Percentiles rank a stretch among this genome's conserved stretches.
Evolutionary conservation across 805 yeast genomes (phyloP).

Genomic region (Candida pseudofarinosa): DNA sequence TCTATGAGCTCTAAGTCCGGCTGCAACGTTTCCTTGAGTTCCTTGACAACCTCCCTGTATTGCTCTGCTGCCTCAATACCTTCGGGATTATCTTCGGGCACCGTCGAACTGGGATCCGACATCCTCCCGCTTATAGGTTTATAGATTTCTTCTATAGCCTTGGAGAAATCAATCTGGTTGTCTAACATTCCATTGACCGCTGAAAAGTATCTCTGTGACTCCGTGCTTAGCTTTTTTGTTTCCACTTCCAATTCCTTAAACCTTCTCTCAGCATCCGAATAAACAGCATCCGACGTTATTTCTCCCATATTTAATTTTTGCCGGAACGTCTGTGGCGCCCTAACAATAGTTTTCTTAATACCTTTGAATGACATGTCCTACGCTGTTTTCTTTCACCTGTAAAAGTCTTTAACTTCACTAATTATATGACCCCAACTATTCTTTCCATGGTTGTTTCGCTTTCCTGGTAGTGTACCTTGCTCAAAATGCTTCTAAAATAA

Average conservation of each 20-base stretch:
- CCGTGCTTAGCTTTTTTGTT: slow-evolving; percentile 85
- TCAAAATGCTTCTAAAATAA: too few species aligned
- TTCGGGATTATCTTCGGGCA: slow-evolving; percentile 93
- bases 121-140: slow-evolving; percentile 92
- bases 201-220: slow-evolving; percentile 81
- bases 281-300: slow-evolving; percentile 69
- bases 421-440: background rate
- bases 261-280: slow-evolving; percentile 92
- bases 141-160: slow-evolving; percentile 91
- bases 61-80: slow-evolving; percentile 94
- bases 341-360: slow-evolving; percentile 67
- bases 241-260: slow-evolving; percentile 88
- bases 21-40: slow-evolving; percentile 76
- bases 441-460: background rate
- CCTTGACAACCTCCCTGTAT: slow-evolving; percentile 82
- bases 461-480: background rate
- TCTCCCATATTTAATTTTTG: slow-evolving; percentile 86
- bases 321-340: slow-evolving; percentile 90
- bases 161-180: slow-evolving; percentile 93
- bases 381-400: background rate
- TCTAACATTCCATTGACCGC: slow-evolving; percentile 93
- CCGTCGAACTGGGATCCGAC: slow-evolving; percentile 81
- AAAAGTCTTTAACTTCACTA: background rate
- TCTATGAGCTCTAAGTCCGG: slow-evolving; percentile 94
- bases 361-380: slow-evolving; percentile 80